Evolutionary conservation across 202 grass and related monocot species (phyloP).

Genomic region (Alloteropsis angusta): DNA sequence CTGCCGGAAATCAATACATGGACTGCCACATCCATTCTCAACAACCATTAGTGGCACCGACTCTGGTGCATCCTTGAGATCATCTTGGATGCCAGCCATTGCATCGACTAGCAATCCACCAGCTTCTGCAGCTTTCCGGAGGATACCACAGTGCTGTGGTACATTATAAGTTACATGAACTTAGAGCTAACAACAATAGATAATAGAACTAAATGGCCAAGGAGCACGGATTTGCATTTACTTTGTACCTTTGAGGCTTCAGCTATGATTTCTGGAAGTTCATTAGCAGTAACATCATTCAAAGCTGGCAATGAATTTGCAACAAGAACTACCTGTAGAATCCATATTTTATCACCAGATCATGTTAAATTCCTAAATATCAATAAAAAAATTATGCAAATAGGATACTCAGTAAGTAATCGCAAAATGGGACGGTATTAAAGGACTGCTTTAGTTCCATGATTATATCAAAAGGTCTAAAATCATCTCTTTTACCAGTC

Average conservation of each 20-base stretch:
- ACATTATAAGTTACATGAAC: conserved; percentile 1
- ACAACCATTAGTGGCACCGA: conserved; percentile 80
- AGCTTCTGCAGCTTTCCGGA: conserved; percentile 85
- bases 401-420: neutral
- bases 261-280: conserved; percentile 95
- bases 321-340: conserved; percentile 83
- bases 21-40: conserved; percentile 87
- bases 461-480: conserved; percentile 1
- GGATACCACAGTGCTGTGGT: conserved; percentile 76
- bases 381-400: neutral
- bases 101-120: conserved; percentile 89
- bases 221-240: conserved; percentile 2
- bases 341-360: conserved; percentile 8
- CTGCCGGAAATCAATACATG: conserved; percentile 90
- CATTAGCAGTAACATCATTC: conserved; percentile 89
- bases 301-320: conserved; percentile 94
- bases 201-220: neutral
- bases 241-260: conserved; percentile 88
- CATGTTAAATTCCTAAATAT: neutral
- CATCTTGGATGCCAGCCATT: conserved; percentile 79
- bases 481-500: conserved; percentile 5
- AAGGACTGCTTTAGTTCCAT: neutral
- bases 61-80: conserved; percentile 45
- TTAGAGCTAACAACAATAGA: conserved; percentile 3
- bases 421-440: neutral